Base-by-base conservation (phyloP, 306 rosid genomes). In the Malus sylvestris region DNA sequence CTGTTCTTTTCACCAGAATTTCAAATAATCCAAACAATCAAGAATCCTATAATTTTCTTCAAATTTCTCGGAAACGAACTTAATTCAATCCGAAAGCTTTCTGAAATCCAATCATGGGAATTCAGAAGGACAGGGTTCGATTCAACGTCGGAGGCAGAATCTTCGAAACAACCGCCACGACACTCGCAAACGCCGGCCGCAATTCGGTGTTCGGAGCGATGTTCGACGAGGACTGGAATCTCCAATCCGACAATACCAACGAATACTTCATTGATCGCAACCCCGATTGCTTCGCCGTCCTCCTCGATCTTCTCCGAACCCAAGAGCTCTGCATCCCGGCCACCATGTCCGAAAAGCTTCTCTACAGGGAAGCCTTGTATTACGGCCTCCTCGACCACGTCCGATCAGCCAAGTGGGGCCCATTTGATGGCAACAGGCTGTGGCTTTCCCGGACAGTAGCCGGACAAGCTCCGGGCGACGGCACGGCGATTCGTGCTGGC, bases 131-230 rank as follows among this genome's bases (percentile, higher is more conserved):
- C 86, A 82, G 84, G 64, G 87, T 95, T 76, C 89, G 83, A 82
- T 89, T 95, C 89, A 92, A 95, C 66, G 96, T 95, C 1, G 98
- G 98, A 76, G 99, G 98, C 78, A 91, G 93, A 83, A 84, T 91
- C 70, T 88, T 95, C 49, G 99, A 92, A 77, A 95, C 99, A 9
- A 89, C 98, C 0, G 69, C 88, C 20, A 95, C 99, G 75, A 95
- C 99, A 19, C 88, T 95, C 15, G 97, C 96, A 63, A 90, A 88
- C 80, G 99, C 97, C 33, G 97, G 99, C 59, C 89, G 99, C 3
- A 80, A 88, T 80, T 95, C 99, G 1, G 38, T 89, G 64, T 95
- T 95, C 65, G 97, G 99, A 10, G 97, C 97, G 68, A 88, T 95
- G 89, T 88, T 90, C 59, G 96, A 92, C 71, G 97, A 92, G 5